Conservation (phyloP, 805 yeast genomes). For the Pichia nakasei region DNA sequence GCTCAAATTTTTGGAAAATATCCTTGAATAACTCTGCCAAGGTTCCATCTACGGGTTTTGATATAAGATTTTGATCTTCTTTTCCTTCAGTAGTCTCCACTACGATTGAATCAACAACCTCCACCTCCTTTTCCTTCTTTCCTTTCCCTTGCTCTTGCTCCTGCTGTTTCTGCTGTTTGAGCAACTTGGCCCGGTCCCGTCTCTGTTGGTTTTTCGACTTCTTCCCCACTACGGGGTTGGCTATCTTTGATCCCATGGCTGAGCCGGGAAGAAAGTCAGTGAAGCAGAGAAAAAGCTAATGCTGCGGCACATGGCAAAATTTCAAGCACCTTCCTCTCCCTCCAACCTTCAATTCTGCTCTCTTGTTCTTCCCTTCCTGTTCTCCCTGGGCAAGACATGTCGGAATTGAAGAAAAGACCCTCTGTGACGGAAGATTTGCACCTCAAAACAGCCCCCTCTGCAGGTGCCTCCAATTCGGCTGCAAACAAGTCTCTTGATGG, state of each 20-base stretch:
- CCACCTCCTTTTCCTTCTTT: not conserved
- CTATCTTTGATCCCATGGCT: not conserved
- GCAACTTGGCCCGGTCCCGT: constrained; percentile 37
- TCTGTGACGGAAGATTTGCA: not conserved
- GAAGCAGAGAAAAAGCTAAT: not conserved
- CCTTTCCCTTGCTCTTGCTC: not conserved
- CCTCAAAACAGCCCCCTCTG: not conserved
- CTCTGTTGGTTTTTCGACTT: constrained; percentile 47
- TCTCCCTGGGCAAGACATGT: not conserved
- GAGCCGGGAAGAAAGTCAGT: not conserved
- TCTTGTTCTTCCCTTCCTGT: not conserved
- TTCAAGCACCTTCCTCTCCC: too few species aligned
- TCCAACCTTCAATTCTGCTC: too few species aligned
- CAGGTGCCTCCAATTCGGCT: too few species aligned
- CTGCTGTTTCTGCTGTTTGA: not conserved
- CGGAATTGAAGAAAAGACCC: not conserved
- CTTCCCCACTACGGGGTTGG: not conserved
- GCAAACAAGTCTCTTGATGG: not conserved
- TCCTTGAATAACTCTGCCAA: constrained; percentile 13
- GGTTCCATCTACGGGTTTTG: not conserved
- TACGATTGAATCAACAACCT: not conserved
- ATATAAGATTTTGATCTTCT: not conserved
- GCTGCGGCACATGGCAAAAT: too few species aligned
- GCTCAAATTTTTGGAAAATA: constrained; percentile 18
- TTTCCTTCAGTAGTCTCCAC: not conserved